These are phyloP conservation scores for Clavispora fructus DNA, from an alignment of 805 yeast genomes.

Conservation along the genomic window DNA sequence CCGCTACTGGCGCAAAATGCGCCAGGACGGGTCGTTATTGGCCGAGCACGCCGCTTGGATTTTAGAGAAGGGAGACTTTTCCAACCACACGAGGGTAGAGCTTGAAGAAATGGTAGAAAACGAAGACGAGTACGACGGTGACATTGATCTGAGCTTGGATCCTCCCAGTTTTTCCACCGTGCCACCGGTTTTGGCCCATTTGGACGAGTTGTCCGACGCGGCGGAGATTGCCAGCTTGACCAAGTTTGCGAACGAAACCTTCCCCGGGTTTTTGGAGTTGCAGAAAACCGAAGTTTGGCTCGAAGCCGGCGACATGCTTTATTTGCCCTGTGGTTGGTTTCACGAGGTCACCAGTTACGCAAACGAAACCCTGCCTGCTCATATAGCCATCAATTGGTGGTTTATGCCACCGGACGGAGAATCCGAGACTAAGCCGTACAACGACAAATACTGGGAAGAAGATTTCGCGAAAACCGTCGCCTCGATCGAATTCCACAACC, in stretches of 20 bases:
- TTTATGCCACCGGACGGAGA: conserved; percentile 55
- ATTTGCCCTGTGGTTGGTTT: conserved; percentile 76
- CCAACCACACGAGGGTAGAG: conserved; percentile 7
- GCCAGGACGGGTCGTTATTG: conserved; percentile 58
- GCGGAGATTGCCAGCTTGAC: conserved; percentile 21
- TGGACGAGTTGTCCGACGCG: conserved; percentile 44
- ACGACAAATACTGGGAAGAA: conserved; percentile 48
- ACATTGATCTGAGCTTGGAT: conserved; percentile 22
- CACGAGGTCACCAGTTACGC: conserved; percentile 74
- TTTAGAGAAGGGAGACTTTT: conserved; percentile 20
- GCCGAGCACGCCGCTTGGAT: conserved; percentile 46
- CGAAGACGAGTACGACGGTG: conserved; percentile 6
- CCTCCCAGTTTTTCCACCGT: conserved; percentile 68
- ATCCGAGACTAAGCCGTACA: conserved; percentile 30
- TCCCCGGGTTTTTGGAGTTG: conserved; percentile 45
- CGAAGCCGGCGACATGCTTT: conserved; percentile 61
- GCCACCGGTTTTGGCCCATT: conserved; percentile 59
- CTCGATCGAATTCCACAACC: conserved; percentile 15
- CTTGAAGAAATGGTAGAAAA: conserved; percentile 4
- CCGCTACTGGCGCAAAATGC: conserved; percentile 56
- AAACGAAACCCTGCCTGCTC: conserved; percentile 27
- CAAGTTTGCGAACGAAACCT: conserved; percentile 35
- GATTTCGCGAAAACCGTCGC: conserved; percentile 44
- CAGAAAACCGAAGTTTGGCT: conserved; percentile 43
- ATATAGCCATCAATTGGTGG: conserved; percentile 72